Percentiles rank a stretch among this genome's conserved stretches.
Evolutionary conservation across 192 early-diverging fungal genomes (phyloP).

Genomic region (Coemansia sp.): DNA sequence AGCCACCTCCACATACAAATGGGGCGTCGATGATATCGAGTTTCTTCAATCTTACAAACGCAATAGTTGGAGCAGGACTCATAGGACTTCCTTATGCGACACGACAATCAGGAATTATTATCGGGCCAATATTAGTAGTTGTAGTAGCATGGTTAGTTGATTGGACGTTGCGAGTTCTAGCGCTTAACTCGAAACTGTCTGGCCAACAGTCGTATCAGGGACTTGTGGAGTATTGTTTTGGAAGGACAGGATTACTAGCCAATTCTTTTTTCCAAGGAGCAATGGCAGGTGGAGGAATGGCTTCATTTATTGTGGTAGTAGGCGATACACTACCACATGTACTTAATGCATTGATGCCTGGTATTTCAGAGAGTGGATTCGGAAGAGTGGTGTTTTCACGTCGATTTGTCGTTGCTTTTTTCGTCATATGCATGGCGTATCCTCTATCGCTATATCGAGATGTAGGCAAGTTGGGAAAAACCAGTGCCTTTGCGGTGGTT

Average conservation of each 20-base stretch:
- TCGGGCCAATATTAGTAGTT: slow-evolving; percentile 56
- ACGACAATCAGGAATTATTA: slow-evolving; percentile 71
- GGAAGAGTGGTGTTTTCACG: slow-evolving; percentile 68
- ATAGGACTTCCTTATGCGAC: slow-evolving; percentile 86
- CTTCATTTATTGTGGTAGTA: slow-evolving; percentile 55
- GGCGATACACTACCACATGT: slow-evolving; percentile 91
- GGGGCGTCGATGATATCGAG: slow-evolving; percentile 51
- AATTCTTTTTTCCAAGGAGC: slow-evolving; percentile 90
- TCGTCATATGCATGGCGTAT: slow-evolving; percentile 74
- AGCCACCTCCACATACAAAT: background rate
- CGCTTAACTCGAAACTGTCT: slow-evolving; percentile 71
- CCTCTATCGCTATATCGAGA: slow-evolving; percentile 87
- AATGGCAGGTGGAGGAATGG: slow-evolving; percentile 89
- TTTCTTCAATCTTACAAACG: slow-evolving; percentile 87
- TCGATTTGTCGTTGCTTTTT: slow-evolving; percentile 71
- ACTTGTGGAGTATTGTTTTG: slow-evolving; percentile 79
- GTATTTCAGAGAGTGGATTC: slow-evolving; percentile 53
- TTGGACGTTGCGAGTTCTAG: slow-evolving; percentile 77
- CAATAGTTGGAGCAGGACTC: slow-evolving; percentile 89
- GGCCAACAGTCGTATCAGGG: slow-evolving; percentile 82
- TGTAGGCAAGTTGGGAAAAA: slow-evolving; percentile 85
- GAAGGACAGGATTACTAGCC: slow-evolving; percentile 67
- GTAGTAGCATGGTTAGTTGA: slow-evolving; percentile 59
- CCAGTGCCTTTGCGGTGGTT: slow-evolving; percentile 78
- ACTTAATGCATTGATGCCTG: slow-evolving; percentile 66